Conservation (phyloP, 345 rosid genomes). For the Euphorbia pulcherrima region DNA sequence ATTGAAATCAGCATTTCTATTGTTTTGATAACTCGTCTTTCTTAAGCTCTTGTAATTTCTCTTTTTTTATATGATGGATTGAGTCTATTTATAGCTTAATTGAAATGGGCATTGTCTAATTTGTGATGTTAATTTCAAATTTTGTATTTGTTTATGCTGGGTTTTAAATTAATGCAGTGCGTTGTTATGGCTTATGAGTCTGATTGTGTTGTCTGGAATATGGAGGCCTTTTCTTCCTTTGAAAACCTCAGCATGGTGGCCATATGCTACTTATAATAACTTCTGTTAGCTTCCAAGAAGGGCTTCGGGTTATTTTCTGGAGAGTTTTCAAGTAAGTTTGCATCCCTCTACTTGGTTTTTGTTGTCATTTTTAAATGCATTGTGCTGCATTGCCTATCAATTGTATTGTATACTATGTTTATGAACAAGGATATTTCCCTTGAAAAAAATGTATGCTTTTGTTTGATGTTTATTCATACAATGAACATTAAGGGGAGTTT, state of each 20-base stretch:
- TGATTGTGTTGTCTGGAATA: slow-evolving; percentile 71
- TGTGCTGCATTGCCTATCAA: neutral
- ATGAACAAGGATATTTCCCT: neutral
- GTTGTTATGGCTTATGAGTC: slow-evolving; percentile 84
- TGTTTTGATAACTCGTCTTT: neutral
- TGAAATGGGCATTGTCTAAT: slow-evolving; percentile 3
- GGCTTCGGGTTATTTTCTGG: slow-evolving; percentile 86
- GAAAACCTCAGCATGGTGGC: slow-evolving; percentile 69
- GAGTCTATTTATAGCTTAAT: neutral
- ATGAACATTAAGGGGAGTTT: no score
- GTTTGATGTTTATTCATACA: no score
- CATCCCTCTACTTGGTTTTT: neutral
- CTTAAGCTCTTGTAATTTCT: neutral
- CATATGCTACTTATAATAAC: slow-evolving; percentile 74
- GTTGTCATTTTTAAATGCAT: neutral
- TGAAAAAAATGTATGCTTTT: neutral
- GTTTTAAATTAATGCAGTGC: slow-evolving; percentile 44
- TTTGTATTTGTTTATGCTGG: neutral
- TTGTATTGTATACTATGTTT: neutral
- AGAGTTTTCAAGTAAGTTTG: slow-evolving; percentile 61
- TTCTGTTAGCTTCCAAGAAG: slow-evolving; percentile 84
- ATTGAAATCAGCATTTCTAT: neutral
- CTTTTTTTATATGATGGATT: neutral
- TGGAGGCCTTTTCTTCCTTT: slow-evolving; percentile 96
- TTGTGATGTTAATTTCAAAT: neutral